These are phyloP conservation scores for Paratinospora sagittata DNA, from an alignment of 164 flowering plant species.

Conservation along the genomic window DNA sequence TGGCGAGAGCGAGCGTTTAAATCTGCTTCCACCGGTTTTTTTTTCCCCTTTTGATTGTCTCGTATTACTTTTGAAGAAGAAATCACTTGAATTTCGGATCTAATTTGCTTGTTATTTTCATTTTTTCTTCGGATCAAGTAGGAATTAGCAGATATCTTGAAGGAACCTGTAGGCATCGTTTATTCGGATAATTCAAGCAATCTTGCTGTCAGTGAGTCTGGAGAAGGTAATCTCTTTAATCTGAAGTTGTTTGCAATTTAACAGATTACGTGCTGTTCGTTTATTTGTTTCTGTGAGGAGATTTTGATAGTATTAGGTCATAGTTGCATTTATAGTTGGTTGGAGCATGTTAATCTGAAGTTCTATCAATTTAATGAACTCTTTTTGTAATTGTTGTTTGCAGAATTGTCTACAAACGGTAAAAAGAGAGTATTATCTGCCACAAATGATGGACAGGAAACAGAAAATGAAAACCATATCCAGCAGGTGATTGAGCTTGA, in stretches of 20 bases:
- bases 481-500: constrained; percentile 39
- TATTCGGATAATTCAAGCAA: no score
- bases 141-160: no score
- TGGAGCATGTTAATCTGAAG: no score
- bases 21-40: constrained; percentile 69
- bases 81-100: constrained; percentile 28
- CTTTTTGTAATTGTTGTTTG: no score
- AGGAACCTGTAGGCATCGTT: no score
- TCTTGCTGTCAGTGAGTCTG: no score
- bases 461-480: constrained; percentile 41
- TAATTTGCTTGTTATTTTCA: no score
- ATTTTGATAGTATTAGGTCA: background rate
- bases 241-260: background rate
- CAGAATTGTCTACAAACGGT: constrained; percentile 38
- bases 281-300: background rate
- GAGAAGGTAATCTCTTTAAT: no score
- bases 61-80: constrained; percentile 2
- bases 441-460: constrained; percentile 22
- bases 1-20: no score
- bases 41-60: background rate
- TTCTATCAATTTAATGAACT: no score
- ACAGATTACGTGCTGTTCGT: background rate
- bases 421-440: constrained; percentile 50
- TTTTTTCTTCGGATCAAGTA: no score
- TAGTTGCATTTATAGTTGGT: no score